Conservation (phyloP, 1,284 basidiomycete species). For the Tilletia walkeri region DNA sequence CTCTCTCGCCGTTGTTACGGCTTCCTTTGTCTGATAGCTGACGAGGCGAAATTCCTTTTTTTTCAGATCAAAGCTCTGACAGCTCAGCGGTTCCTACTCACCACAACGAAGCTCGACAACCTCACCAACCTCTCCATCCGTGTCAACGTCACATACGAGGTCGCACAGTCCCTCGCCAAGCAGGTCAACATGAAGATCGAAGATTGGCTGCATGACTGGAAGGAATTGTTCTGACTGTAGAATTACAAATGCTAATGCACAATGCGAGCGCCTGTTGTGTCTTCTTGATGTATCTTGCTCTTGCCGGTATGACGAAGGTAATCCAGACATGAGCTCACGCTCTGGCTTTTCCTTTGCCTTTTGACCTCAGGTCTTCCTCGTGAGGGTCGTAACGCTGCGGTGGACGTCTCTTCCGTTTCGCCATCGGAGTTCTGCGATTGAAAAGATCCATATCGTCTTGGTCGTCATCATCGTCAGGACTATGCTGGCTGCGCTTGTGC, state of each 20-base stretch:
- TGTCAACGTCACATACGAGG: conserved; percentile 14
- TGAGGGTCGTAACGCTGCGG: not conserved
- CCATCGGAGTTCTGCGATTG: not conserved
- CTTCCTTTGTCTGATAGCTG: not conserved
- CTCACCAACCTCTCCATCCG: not conserved
- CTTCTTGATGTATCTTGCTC: not conserved
- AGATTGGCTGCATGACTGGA: conserved; percentile 17
- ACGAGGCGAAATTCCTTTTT: not conserved
- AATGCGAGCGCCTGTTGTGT: not conserved
- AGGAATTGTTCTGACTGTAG: not conserved
- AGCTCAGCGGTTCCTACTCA: conserved; percentile 10
- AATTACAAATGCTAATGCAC: not conserved
- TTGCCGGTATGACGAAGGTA: no score
- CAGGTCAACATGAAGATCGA: not conserved
- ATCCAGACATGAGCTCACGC: no score
- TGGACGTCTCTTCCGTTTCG: conserved; percentile 1
- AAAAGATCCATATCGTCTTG: conserved; percentile 11
- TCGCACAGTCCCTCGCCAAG: conserved; percentile 1
- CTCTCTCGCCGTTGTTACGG: not conserved
- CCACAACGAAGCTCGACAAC: not conserved
- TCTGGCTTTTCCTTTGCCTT: not conserved
- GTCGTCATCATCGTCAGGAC: not conserved
- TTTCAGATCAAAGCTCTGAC: not conserved
- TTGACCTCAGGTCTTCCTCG: not conserved
- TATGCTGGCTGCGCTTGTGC: not conserved